Conservation (phyloP, 768 basidiomycete species). For the Tephrocybe rancida region DNA sequence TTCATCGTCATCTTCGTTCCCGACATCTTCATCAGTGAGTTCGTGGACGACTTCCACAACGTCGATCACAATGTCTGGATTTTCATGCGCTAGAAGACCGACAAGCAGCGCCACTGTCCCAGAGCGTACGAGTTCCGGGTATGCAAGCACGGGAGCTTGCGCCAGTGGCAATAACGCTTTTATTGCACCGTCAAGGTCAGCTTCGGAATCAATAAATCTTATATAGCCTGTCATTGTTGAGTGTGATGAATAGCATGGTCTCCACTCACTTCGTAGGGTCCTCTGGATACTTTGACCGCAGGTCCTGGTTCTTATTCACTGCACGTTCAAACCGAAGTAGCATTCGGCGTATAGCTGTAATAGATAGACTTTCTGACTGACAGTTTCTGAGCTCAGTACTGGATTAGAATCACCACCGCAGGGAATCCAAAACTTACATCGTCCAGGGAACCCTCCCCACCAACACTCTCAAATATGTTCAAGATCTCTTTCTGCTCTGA, state of each 20-base stretch:
- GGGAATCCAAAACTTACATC: conserved; percentile 53
- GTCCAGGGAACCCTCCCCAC: conserved; percentile 61
- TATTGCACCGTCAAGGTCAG: conserved; percentile 86
- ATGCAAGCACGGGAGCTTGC: conserved; percentile 80
- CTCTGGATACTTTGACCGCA: conserved; percentile 92
- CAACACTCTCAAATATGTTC: conserved; percentile 87
- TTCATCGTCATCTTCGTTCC: conserved; percentile 70
- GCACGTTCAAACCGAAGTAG: conserved; percentile 85
- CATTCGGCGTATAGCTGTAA: conserved; percentile 71
- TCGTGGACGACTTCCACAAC: conserved; percentile 92
- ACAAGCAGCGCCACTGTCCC: conserved; percentile 71
- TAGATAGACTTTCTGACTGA: conserved; percentile 68
- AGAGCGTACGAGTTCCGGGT: conserved; percentile 85
- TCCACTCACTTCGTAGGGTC: conserved; percentile 81
- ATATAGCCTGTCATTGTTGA: background rate
- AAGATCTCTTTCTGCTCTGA: conserved; percentile 93
- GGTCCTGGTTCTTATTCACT: conserved; percentile 93
- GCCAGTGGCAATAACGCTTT: conserved; percentile 89
- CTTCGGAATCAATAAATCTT: conserved; percentile 99
- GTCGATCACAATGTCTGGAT: conserved; percentile 96
- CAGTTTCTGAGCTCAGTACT: conserved; percentile 20
- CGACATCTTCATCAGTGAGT: conserved; percentile 95
- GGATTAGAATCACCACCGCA: conserved; percentile 15
- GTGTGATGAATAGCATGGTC: background rate
- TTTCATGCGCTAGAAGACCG: conserved; percentile 93